Evolutionary conservation across 257 asterid genomes (phyloP).

Genomic region (Striga asiatica): DNA sequence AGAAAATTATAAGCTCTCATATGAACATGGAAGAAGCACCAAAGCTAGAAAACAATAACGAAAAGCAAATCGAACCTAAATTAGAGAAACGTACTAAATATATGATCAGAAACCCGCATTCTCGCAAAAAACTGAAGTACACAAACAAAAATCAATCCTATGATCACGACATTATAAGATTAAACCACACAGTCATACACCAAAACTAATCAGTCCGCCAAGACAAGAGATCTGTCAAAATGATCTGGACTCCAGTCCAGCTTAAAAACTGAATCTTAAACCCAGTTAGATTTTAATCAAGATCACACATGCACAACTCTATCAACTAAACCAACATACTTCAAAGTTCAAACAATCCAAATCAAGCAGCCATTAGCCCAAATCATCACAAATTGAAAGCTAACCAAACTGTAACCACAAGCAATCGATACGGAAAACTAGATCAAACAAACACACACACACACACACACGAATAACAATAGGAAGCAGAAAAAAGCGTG

Average conservation of each 20-base stretch:
- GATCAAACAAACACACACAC: background rate
- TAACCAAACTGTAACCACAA: too few species aligned
- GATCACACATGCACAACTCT: background rate
- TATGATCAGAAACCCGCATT: background rate
- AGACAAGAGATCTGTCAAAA: too few species aligned
- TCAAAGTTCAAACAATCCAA: slow-evolving; percentile 2
- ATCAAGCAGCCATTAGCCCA: too few species aligned
- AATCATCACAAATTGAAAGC: background rate
- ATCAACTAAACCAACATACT: too few species aligned
- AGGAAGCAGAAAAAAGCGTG: background rate
- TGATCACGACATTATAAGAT: too few species aligned
- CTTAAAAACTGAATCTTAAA: background rate
- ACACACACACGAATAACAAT: background rate
- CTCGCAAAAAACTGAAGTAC: background rate
- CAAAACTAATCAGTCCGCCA: too few species aligned
- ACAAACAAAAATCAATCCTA: background rate
- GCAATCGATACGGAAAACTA: too few species aligned
- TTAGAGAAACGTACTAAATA: background rate
- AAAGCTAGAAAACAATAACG: background rate
- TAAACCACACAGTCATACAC: too few species aligned
- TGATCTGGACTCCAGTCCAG: too few species aligned
- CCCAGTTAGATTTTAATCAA: background rate
- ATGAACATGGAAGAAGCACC: too few species aligned
- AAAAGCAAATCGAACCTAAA: background rate
- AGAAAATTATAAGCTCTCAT: background rate